Evolutionary conservation across 495 filamentous ascomycete species (phyloP).

Genomic region (Mytilinidion resinicola): DNA sequence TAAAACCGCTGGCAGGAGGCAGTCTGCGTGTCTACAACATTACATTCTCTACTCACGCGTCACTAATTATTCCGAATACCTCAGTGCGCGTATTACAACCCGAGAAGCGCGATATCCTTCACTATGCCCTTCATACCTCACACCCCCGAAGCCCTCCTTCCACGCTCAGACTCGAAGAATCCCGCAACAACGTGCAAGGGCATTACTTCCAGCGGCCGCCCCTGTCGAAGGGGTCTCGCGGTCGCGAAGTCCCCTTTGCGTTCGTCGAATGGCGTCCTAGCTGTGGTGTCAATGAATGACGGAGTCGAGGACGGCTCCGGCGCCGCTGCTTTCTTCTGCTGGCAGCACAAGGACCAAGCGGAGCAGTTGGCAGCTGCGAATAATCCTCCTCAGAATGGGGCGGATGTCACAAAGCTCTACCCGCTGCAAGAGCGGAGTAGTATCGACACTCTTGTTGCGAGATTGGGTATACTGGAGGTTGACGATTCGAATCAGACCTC

Average conservation of each 20-base stretch:
- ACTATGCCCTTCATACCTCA: slow-evolving; percentile 42
- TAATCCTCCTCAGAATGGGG: slow-evolving; percentile 4
- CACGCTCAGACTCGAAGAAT: slow-evolving; percentile 74
- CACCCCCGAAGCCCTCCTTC: slow-evolving; percentile 76
- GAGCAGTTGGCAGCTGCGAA: slow-evolving; percentile 27
- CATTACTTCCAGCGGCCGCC: slow-evolving; percentile 67
- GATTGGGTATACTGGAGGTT: slow-evolving; percentile 65
- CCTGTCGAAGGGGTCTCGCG: slow-evolving; percentile 66
- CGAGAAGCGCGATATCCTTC: background rate
- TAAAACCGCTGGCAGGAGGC: background rate
- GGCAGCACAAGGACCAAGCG: slow-evolving; percentile 91
- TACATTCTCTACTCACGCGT: background rate
- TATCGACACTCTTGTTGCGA: slow-evolving; percentile 74
- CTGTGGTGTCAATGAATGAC: slow-evolving; percentile 37
- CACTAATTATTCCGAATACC: background rate
- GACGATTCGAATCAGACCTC: slow-evolving; percentile 34
- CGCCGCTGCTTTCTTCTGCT: slow-evolving; percentile 67
- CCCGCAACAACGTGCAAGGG: slow-evolving; percentile 82
- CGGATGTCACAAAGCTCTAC: slow-evolving; percentile 29
- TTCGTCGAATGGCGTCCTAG: slow-evolving; percentile 33
- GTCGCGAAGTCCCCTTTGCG: slow-evolving; percentile 31
- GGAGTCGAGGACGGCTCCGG: slow-evolving; percentile 38
- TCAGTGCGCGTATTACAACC: no score
- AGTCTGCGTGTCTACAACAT: background rate
- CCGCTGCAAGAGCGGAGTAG: slow-evolving; percentile 58